Evolutionary conservation across 768 basidiomycete species (phyloP).

Genomic region (Xerocomus potaroensis): DNA sequence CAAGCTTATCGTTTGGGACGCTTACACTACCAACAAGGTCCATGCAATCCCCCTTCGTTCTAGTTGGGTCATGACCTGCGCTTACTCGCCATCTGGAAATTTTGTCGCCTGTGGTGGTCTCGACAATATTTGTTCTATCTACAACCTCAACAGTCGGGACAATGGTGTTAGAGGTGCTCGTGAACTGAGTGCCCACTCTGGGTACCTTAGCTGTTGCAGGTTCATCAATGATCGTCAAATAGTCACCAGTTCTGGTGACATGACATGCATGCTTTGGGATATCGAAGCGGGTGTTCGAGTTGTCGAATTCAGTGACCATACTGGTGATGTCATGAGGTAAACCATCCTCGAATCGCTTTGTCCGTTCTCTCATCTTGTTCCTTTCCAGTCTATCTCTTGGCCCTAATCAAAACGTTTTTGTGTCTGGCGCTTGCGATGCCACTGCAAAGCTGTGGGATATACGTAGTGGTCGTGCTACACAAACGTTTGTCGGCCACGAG

Average conservation of each 20-base stretch:
- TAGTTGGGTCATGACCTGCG: slow-evolving; percentile 99
- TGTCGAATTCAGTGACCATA: slow-evolving; percentile 99
- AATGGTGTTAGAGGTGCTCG: slow-evolving; percentile 86
- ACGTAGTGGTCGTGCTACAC: slow-evolving; percentile 92
- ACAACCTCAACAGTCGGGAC: slow-evolving; percentile 82
- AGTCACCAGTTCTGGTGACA: slow-evolving; percentile 95
- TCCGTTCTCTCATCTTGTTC: slow-evolving; percentile 8
- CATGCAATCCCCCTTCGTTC: slow-evolving; percentile 97
- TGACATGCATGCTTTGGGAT: slow-evolving; percentile 99
- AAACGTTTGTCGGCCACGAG: slow-evolving; percentile 98
- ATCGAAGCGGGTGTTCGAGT: slow-evolving; percentile 96
- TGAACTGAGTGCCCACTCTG: slow-evolving; percentile 95
- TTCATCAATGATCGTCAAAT: slow-evolving; percentile 99
- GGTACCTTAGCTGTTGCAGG: slow-evolving; percentile 96
- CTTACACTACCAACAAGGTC: slow-evolving; percentile 99
- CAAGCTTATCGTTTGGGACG: slow-evolving; percentile 99
- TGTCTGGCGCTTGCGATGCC: slow-evolving; percentile 98
- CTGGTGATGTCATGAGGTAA: slow-evolving; percentile 99
- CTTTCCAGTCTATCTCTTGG: slow-evolving; percentile 79
- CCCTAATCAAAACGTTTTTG: slow-evolving; percentile 91
- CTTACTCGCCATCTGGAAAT: slow-evolving; percentile 94
- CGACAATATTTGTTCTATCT: slow-evolving; percentile 99
- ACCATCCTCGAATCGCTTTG: neutral
- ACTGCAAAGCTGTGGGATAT: slow-evolving; percentile 99
- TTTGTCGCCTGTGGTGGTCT: slow-evolving; percentile 98